These are phyloP conservation scores for Venustampulla echinocandica DNA, from an alignment of 495 filamentous ascomycete species.

Conservation along the genomic window DNA sequence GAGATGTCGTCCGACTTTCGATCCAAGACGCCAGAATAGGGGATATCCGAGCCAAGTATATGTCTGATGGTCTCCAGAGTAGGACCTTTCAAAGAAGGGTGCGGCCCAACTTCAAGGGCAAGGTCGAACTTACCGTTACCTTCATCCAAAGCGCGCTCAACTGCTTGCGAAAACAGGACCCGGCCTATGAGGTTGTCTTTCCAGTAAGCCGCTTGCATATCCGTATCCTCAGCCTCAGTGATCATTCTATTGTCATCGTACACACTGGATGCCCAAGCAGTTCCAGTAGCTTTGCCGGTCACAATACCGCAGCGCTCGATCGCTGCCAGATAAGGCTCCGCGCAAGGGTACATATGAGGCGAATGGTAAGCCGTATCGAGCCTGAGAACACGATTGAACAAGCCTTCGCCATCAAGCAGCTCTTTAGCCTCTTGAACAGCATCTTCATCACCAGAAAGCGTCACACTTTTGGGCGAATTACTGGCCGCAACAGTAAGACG, in stretches of 20 bases:
- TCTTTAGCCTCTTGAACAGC: conserved; percentile 40
- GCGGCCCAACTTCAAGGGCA: conserved; percentile 58
- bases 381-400: conserved; percentile 44
- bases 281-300: background rate
- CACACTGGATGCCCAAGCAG: conserved; percentile 32
- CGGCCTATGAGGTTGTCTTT: conserved; percentile 44
- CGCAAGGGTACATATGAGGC: conserved; percentile 44
- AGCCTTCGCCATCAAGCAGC: conserved; percentile 30
- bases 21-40: conserved; percentile 17
- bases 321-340: conserved; percentile 26
- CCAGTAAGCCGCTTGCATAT: conserved; percentile 32
- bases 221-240: conserved; percentile 3
- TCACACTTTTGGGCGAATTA: conserved; percentile 52
- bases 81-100: conserved; percentile 51
- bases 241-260: conserved; percentile 21
- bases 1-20: conserved; percentile 21
- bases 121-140: conserved; percentile 12
- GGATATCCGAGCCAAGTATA: background rate
- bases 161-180: conserved; percentile 39
- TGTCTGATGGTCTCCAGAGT: conserved; percentile 43
- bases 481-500: conserved; percentile 35
- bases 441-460: conserved; percentile 44
- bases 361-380: conserved; percentile 60
- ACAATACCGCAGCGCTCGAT: too few relatives aligned
- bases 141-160: background rate